phyloP scores from a whole-genome alignment of 352 stramenopile species.

The Phytophthora foliorum region DNA sequence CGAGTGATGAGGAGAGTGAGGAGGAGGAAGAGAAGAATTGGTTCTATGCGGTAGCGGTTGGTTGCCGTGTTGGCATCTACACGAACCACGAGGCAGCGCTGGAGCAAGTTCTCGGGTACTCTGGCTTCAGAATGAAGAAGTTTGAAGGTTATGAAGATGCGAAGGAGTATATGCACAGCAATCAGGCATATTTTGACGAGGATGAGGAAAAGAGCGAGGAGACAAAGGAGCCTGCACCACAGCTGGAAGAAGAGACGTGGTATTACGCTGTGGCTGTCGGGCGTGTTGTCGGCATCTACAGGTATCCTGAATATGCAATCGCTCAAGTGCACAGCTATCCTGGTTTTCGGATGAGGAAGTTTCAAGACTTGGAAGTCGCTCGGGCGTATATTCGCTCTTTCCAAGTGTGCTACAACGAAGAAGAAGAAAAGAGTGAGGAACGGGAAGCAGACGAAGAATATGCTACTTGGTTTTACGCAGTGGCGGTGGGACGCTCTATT shows the following conservation, averaged over 20 bases:
- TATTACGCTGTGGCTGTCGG: slow-evolving; percentile 20
- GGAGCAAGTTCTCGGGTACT: slow-evolving; percentile 50
- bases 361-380: not conserved
- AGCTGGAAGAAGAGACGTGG: not conserved
- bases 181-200: not conserved
- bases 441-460: not conserved
- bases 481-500: slow-evolving; percentile 18
- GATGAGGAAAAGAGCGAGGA: not conserved
- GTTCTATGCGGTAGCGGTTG: slow-evolving; percentile 63
- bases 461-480: slow-evolving; percentile 23
- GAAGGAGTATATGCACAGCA: not conserved
- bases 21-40: slow-evolving; percentile 12
- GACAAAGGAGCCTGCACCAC: not conserved
- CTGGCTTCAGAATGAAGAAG: slow-evolving; percentile 57
- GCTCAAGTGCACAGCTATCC: slow-evolving; percentile 9
- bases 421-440: slow-evolving; percentile 1
- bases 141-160: slow-evolving; percentile 50
- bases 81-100: slow-evolving; percentile 43
- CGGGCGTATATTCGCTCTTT: slow-evolving; percentile 3
- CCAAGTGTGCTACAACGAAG: not conserved
- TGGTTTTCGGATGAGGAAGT: slow-evolving; percentile 7
- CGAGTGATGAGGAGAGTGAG: slow-evolving; percentile 20
- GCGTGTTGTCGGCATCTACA: slow-evolving; percentile 1
- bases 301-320: not conserved
- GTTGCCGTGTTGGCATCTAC: slow-evolving; percentile 52